Evolutionary conservation across 192 early-diverging fungal genomes (phyloP).

Genomic region (Coemansia biformis): DNA sequence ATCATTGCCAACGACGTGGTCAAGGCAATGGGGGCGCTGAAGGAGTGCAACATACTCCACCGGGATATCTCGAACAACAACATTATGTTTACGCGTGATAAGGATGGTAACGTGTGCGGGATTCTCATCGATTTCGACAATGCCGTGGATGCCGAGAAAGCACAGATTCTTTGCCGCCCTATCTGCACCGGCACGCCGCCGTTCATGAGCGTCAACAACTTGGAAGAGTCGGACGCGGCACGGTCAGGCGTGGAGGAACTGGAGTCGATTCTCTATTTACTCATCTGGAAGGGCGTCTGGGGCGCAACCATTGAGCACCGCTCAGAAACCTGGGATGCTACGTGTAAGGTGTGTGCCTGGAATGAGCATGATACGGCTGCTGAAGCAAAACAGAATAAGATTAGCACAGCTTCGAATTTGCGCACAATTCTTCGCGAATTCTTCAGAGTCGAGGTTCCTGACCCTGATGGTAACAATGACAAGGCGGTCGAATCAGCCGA

Average conservation of each 20-base stretch:
- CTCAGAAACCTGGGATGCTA: neutral
- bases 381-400: too few species aligned
- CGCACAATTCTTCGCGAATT: too few species aligned
- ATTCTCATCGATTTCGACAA: constrained; percentile 26
- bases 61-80: constrained; percentile 29
- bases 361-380: too few species aligned
- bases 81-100: constrained; percentile 4
- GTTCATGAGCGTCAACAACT: constrained; percentile 34
- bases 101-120: constrained; percentile 1
- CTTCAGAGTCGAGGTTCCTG: too few species aligned
- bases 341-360: too few species aligned
- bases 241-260: neutral
- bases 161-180: neutral
- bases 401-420: too few species aligned
- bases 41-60: constrained; percentile 10
- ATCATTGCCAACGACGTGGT: constrained; percentile 16
- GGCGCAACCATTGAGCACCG: neutral
- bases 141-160: neutral
- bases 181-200: constrained; percentile 5
- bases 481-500: too few species aligned
- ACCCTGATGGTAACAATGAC: too few species aligned
- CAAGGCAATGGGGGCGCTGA: neutral
- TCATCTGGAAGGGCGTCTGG: neutral
- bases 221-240: neutral
- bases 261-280: neutral